Conservation (phyloP, 75 land plant species). For the Cupressus sempervirens region DNA sequence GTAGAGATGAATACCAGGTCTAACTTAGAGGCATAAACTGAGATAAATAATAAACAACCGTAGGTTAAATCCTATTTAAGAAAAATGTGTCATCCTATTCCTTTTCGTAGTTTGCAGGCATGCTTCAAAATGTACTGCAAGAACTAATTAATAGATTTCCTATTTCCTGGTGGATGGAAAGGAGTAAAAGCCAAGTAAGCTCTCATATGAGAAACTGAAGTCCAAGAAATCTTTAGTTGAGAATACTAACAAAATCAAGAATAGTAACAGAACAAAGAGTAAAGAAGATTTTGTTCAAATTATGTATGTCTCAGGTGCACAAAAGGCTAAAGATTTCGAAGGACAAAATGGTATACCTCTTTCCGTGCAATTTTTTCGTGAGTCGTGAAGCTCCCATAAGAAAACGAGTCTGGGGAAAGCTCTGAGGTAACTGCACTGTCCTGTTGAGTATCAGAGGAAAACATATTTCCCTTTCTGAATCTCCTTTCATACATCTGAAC, state of each 20-base stretch:
- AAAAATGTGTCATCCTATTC: no score
- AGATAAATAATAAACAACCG: background rate
- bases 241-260: background rate
- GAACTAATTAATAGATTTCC: no score
- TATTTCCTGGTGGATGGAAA: no score
- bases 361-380: conserved; percentile 44
- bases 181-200: no score
- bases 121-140: background rate
- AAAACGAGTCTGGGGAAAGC: conserved; percentile 22
- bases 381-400: conserved; percentile 65
- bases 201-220: background rate
- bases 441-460: conserved; percentile 26
- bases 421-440: conserved; percentile 11
- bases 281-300: background rate
- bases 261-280: no score
- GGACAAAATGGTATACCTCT: conserved; percentile 26
- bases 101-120: background rate
- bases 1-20: no score
- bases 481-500: conserved; percentile 29
- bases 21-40: no score
- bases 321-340: background rate
- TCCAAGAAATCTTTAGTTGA: background rate
- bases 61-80: background rate
- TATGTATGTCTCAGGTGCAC: background rate
- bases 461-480: conserved; percentile 20